These are phyloP conservation scores for Stereocaulon alpinum DNA, from an alignment of 495 filamentous ascomycete genomes.

Conservation along the genomic window DNA sequence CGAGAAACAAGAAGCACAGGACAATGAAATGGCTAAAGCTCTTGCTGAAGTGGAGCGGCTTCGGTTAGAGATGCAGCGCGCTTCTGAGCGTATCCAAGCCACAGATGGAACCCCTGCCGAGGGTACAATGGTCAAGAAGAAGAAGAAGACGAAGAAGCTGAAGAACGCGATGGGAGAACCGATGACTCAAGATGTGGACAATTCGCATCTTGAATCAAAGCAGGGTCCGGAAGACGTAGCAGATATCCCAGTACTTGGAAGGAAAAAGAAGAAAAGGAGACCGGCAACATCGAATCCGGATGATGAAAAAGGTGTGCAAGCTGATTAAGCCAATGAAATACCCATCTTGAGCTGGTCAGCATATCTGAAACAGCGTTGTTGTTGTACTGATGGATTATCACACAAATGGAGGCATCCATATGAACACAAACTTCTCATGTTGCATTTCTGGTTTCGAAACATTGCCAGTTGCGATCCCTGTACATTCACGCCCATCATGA, in stretches of 20 bases:
- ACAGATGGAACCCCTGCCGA: constrained; percentile 59
- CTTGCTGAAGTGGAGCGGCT: constrained; percentile 77
- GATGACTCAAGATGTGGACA: constrained; percentile 3
- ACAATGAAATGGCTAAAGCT: constrained; percentile 74
- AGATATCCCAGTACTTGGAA: constrained; percentile 23
- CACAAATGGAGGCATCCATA: too few species aligned
- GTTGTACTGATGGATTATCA: too few species aligned
- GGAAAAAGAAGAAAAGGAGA: constrained; percentile 44
- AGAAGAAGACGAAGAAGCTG: constrained; percentile 49
- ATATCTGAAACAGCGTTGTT: too few species aligned
- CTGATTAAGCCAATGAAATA: neutral
- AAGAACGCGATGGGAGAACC: constrained; percentile 16
- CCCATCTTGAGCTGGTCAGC: too few species aligned
- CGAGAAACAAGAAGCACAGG: constrained; percentile 51
- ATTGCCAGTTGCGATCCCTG: too few species aligned
- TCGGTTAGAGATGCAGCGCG: constrained; percentile 82
- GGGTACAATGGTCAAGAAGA: constrained; percentile 68
- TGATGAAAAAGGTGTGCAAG: neutral
- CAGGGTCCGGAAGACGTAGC: constrained; percentile 4
- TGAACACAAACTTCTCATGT: too few species aligned
- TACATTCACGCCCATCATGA: too few species aligned
- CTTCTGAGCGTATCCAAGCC: constrained; percentile 64
- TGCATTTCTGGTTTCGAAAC: too few species aligned
- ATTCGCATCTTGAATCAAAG: constrained; percentile 3
- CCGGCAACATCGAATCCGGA: neutral